These are phyloP conservation scores for Aquilaria sinensis DNA, from an alignment of 345 rosid genomes.

Conservation along the genomic window DNA sequence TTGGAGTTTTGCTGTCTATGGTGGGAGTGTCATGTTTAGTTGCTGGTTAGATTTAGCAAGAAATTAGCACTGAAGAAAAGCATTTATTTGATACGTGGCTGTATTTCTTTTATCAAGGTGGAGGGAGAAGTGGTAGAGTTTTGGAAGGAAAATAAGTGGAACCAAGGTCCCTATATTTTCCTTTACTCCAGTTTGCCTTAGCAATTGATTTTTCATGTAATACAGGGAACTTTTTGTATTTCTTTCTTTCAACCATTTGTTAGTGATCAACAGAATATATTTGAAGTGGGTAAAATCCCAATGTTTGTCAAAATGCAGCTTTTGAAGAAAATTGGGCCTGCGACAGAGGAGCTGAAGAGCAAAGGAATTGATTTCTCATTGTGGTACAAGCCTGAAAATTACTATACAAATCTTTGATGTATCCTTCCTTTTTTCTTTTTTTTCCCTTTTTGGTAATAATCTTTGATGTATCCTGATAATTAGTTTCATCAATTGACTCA, in stretches of 20 bases:
- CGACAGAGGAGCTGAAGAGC: constrained; percentile 67
- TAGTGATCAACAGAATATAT: neutral
- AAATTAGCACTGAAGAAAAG: too few relatives aligned
- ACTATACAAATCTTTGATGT: constrained; percentile 52
- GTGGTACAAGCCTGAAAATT: constrained; percentile 87
- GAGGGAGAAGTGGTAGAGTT: neutral
- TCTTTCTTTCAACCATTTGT: neutral
- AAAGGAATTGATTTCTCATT: constrained; percentile 82
- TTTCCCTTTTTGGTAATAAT: constrained; percentile 23
- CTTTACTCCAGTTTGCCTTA: too few relatives aligned
- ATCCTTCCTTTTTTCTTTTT: neutral
- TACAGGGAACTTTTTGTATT: neutral
- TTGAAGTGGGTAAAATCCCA: neutral
- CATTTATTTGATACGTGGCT: too few relatives aligned
- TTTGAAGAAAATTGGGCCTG: constrained; percentile 65
- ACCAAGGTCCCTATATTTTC: too few relatives aligned
- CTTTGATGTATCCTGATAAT: constrained; percentile 26
- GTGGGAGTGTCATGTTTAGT: too few relatives aligned
- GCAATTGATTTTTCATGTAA: too few relatives aligned
- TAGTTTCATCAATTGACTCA: neutral
- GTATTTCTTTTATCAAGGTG: too few relatives aligned
- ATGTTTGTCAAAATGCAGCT: constrained; percentile 43
- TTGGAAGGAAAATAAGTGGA: too few relatives aligned
- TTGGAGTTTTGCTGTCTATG: too few relatives aligned
- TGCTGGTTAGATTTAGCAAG: too few relatives aligned